These are phyloP conservation scores for Diaporthe sp. DNA, from an alignment of 2,329 filamentous ascomycete species.

Conservation along the genomic window DNA sequence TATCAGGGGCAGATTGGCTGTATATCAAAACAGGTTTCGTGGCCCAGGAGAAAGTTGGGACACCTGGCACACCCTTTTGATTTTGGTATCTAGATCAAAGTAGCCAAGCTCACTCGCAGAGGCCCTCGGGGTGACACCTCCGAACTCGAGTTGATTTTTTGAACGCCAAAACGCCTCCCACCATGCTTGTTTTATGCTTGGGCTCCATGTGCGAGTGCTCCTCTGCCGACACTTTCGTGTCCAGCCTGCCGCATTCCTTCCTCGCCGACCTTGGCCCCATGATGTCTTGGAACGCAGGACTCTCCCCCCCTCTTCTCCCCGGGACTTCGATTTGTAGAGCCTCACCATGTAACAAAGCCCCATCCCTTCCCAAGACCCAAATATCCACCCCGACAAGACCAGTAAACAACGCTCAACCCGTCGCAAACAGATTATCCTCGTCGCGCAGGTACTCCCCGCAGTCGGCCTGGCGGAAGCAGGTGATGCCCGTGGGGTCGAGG, in stretches of 20 bases:
- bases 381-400: neutral
- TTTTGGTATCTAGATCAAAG: conserved; percentile 34
- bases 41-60: neutral
- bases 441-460: conserved; percentile 95
- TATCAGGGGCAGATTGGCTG: neutral
- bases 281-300: neutral
- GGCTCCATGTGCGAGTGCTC: neutral
- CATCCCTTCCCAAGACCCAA: neutral
- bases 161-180: conserved; percentile 46
- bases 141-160: conserved; percentile 4
- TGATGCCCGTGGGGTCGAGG: conserved; percentile 90
- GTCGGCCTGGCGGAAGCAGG: conserved; percentile 92
- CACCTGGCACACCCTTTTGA: neutral
- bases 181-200: conserved; percentile 32
- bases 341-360: neutral
- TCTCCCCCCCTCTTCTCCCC: too few relatives aligned
- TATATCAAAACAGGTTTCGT: too few relatives aligned
- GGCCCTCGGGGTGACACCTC: conserved; percentile 4
- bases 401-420: conserved; percentile 54
- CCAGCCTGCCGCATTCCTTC: neutral
- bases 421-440: conserved; percentile 75
- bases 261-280: neutral
- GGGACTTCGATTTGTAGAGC: neutral
- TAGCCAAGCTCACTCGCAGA: conserved; percentile 6
- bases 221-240: neutral